These are phyloP conservation scores for Fusarium liriodendri DNA, from an alignment of 2,329 filamentous ascomycete species.

Conservation along the genomic window DNA sequence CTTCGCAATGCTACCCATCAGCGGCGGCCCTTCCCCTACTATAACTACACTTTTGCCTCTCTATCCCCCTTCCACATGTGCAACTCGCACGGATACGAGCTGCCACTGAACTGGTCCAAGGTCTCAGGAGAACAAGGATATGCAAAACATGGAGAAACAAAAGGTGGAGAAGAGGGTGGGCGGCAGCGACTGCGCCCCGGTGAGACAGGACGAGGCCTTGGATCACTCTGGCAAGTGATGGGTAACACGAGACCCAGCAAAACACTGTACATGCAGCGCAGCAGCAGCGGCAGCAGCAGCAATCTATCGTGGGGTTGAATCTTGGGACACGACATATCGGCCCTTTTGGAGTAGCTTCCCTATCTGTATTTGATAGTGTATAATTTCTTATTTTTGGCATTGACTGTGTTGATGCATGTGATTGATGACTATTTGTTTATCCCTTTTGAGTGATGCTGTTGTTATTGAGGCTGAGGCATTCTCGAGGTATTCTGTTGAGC, in stretches of 20 bases:
- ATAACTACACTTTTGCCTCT: constrained; percentile 25
- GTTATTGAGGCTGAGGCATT: too few species aligned
- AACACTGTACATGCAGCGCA: constrained; percentile 38
- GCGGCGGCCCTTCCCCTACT: constrained; percentile 31
- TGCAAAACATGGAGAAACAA: constrained; percentile 3
- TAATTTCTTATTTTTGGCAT: constrained; percentile 46
- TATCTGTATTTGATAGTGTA: constrained; percentile 52
- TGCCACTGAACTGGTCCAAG: constrained; percentile 34
- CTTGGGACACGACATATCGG: constrained; percentile 37
- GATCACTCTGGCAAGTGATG: constrained; percentile 41
- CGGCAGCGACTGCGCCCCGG: constrained; percentile 25
- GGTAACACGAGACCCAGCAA: constrained; percentile 33
- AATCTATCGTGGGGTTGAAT: constrained; percentile 36
- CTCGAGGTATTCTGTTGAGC: not conserved
- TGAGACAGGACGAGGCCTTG: constrained; percentile 36
- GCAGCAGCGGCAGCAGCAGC: not conserved
- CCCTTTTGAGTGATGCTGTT: not conserved
- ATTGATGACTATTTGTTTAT: not conserved
- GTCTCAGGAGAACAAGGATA: constrained; percentile 27
- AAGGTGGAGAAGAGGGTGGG: constrained; percentile 25
- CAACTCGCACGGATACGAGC: constrained; percentile 24
- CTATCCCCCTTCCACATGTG: constrained; percentile 9
- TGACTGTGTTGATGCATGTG: constrained; percentile 9
- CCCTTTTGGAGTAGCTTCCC: constrained; percentile 45
- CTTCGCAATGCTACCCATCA: constrained; percentile 43